phyloP scores from a whole-genome alignment of 768 basidiomycete species.

The Boletus rex-veris region DNA sequence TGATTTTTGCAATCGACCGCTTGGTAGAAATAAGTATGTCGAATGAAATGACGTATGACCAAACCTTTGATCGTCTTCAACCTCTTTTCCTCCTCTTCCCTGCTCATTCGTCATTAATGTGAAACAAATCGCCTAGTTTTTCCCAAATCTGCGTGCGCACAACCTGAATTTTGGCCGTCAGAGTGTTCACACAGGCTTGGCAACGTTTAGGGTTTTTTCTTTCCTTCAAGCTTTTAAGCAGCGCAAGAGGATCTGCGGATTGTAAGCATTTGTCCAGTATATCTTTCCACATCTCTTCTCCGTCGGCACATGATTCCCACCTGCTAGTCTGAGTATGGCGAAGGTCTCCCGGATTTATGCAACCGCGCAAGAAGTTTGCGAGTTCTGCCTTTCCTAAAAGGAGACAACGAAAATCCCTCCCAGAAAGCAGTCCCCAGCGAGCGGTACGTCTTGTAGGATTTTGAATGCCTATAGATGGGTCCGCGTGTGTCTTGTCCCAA shows the following conservation, averaged over 20 bases:
- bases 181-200: background rate
- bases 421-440: constrained; percentile 22
- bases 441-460: constrained; percentile 16
- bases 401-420: constrained; percentile 17
- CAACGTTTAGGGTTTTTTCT: background rate
- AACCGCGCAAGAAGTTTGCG: background rate
- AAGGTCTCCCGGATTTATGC: background rate
- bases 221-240: background rate
- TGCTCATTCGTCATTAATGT: constrained; percentile 1
- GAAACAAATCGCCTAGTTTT: constrained; percentile 1
- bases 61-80: background rate
- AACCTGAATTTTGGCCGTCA: background rate
- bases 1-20: background rate
- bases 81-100: background rate
- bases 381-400: constrained; percentile 10
- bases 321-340: background rate
- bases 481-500: constrained; percentile 10
- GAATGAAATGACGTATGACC: background rate
- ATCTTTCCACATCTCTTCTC: background rate
- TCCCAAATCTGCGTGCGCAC: constrained; percentile 3
- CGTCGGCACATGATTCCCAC: background rate
- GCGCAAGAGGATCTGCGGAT: constrained; percentile 6
- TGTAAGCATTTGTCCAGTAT: background rate
- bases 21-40: background rate
- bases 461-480: background rate